A percentile compares a stretch with the other conserved stretches of the same genome.
These are phyloP conservation scores for Coprinopsis strossmayeri DNA, from an alignment of 768 basidiomycete genomes.

Conservation along the genomic window DNA sequence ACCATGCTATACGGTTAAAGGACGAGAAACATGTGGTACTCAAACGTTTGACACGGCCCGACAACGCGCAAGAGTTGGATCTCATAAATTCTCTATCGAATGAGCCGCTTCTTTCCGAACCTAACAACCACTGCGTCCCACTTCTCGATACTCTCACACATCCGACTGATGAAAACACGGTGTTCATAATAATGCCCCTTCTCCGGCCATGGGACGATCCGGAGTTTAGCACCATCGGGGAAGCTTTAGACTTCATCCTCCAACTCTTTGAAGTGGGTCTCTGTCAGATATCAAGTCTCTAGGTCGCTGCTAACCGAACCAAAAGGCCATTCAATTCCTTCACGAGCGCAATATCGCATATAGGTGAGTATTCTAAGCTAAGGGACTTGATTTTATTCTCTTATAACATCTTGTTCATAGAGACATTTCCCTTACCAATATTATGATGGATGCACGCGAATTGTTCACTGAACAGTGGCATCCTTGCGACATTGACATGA, in stretches of 20 bases:
- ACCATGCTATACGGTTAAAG: not conserved
- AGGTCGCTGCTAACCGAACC: no score
- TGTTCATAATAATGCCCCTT: conserved; percentile 23
- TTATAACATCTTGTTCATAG: no score
- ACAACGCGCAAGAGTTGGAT: not conserved
- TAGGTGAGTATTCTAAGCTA: conserved; percentile 7
- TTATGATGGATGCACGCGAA: conserved; percentile 18
- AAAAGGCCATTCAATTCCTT: not conserved
- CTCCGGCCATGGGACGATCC: conserved; percentile 17
- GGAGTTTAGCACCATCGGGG: not conserved
- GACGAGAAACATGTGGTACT: not conserved
- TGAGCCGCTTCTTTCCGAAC: conserved; percentile 9
- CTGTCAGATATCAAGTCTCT: no score
- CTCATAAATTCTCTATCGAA: conserved; percentile 9
- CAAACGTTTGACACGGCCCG: not conserved
- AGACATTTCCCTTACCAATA: conserved; percentile 13
- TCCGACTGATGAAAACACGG: conserved; percentile 14
- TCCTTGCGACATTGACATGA: no score
- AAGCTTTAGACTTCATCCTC: not conserved
- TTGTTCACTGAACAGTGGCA: no score
- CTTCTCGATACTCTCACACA: conserved; percentile 16
- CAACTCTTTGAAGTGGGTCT: not conserved
- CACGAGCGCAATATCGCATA: conserved; percentile 7
- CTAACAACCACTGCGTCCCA: conserved; percentile 29
- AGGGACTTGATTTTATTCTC: no score